Evolutionary conservation across 768 basidiomycete species (phyloP), one percentile per base, ranked within the genome.

Genomic region (Cubamyces lactineus): DNA sequence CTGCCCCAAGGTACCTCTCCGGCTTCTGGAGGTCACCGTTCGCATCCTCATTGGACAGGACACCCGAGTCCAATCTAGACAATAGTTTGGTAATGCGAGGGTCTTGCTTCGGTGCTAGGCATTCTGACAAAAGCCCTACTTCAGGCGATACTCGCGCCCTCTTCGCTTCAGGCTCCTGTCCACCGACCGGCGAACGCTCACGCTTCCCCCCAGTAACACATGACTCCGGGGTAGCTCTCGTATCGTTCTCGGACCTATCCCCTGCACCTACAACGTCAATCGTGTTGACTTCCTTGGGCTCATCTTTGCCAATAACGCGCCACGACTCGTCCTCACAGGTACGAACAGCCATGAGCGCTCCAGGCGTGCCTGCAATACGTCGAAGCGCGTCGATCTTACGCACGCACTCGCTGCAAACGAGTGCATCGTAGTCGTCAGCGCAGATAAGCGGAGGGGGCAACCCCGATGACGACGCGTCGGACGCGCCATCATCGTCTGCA

Each of bases 371-470:
- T 11, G 89, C 91, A 70, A 83, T 87, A 43, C 81, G 78, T 62
- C 75, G 78, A 15, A 94, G 75, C 21, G 78, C 78, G 26, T 78
- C 75, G 49, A 82, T 84, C 53, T 77, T 75, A 17, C 73, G 74
- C n/a, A 88, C 90, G 72, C 92, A 94, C 26, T 77, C 67, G 38
- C 82, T 82, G 73, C 92, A 94, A 17, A 94, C 76, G 69, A 94
- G 84, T 50, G 84, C 78, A 45, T 94, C 91, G 69, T 94, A 94
- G 70, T 89, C 85, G 15, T 77, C 77, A 8, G 84, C 86, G 21
- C 85, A 75, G 53, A 93, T 80, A 21, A 92, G 78, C 3, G 89
- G 82, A 24, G 84, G 85, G 26, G 91, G 87, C 19, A 92, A 80
- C 43, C 78, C 84, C 28, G 83, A 83, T 16, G 84, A 86, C 7